A percentile compares a stretch with the other conserved stretches of the same genome.
These are phyloP conservation scores for Cucumis melo DNA, from an alignment of 306 rosid genomes.

Conservation along the genomic window DNA sequence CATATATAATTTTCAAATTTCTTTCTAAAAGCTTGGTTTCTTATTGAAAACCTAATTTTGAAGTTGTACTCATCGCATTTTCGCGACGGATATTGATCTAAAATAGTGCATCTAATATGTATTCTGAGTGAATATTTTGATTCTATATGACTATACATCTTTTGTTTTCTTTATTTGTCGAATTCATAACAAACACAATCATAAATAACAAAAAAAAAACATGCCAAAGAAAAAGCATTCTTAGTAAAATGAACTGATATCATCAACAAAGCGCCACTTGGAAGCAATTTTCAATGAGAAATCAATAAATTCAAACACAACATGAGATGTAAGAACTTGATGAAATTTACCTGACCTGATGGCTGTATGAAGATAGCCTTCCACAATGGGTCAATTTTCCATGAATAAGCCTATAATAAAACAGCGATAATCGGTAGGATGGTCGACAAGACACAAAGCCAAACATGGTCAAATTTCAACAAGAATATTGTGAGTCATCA, in stretches of 20 bases:
- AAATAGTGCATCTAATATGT: too few species aligned
- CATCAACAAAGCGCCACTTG: background rate
- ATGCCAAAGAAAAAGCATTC: background rate
- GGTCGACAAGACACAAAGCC: background rate
- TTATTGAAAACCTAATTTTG: too few species aligned
- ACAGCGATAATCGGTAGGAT: background rate
- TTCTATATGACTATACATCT: too few species aligned
- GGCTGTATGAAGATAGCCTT: background rate
- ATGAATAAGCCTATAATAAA: background rate
- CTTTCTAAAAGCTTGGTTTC: too few species aligned
- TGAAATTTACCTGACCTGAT: background rate
- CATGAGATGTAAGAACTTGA: background rate
- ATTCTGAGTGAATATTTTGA: too few species aligned
- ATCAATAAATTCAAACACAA: background rate
- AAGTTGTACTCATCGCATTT: too few species aligned
- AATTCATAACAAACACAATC: too few species aligned
- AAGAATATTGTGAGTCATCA: background rate
- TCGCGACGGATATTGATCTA: too few species aligned
- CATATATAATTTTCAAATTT: too few species aligned
- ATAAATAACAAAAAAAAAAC: too few species aligned
- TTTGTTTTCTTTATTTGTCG: too few species aligned
- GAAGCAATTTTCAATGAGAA: background rate
- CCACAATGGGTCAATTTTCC: background rate
- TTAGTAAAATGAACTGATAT: background rate
- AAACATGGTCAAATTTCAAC: background rate